Conservation (phyloP, 2,329 filamentous ascomycete genomes). For the Zasmidium cellare region DNA sequence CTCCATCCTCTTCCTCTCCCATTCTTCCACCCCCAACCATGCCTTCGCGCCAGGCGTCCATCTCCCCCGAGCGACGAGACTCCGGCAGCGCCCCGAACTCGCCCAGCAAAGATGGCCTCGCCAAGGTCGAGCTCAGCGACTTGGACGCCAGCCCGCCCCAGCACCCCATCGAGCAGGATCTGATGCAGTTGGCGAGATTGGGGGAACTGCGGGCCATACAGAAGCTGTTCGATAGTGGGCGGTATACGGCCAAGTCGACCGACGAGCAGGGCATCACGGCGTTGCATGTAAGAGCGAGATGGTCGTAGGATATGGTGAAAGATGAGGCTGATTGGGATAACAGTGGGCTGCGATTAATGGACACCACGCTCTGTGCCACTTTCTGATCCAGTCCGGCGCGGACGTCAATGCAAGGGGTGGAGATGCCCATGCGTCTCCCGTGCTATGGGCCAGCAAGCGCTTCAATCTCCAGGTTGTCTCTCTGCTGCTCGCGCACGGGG, state of each 20-base stretch:
- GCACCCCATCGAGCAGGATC: constrained; percentile 68
- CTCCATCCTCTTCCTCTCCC: background rate
- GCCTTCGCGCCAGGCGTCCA: background rate
- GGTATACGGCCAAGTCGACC: constrained; percentile 76
- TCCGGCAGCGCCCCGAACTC: constrained; percentile 25
- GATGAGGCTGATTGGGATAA: constrained; percentile 23
- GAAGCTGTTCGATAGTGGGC: constrained; percentile 81
- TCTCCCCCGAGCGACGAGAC: constrained; percentile 1
- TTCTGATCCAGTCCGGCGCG: constrained; percentile 80
- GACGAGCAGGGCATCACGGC: constrained; percentile 95
- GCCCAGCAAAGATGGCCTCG: constrained; percentile 34
- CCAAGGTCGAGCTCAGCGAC: constrained; percentile 37
- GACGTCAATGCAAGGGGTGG: constrained; percentile 95
- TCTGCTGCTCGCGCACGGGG: constrained; percentile 84
- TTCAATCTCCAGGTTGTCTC: constrained; percentile 97
- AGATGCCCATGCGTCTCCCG: constrained; percentile 88
- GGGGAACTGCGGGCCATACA: constrained; percentile 87
- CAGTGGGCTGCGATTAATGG: constrained; percentile 99
- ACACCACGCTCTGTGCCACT: constrained; percentile 95
- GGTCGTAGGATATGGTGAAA: constrained; percentile 3
- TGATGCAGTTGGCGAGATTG: constrained; percentile 91
- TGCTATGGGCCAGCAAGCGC: constrained; percentile 95
- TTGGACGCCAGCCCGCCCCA: constrained; percentile 36
- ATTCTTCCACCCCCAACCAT: background rate
- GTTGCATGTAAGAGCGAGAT: constrained; percentile 67